Evolutionary conservation across 495 filamentous ascomycete species (phyloP).

Genomic region (Neurospora tetraspora): DNA sequence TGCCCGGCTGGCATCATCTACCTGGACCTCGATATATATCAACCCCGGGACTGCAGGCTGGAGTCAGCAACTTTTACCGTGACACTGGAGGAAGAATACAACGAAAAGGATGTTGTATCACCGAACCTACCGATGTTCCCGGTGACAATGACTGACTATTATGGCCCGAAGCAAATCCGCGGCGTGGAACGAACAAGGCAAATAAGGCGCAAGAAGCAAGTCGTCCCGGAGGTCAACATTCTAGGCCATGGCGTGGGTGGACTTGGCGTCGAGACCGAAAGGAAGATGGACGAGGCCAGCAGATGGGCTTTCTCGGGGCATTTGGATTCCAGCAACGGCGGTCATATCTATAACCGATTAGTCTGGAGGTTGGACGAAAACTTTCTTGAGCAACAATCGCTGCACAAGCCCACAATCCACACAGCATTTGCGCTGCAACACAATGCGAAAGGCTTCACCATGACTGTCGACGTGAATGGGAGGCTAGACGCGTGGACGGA

Average conservation of each 20-base stretch:
- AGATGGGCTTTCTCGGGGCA: slow-evolving; percentile 9
- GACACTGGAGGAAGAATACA: slow-evolving; percentile 16
- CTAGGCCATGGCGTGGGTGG: slow-evolving; percentile 10
- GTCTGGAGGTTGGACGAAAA: slow-evolving; percentile 26
- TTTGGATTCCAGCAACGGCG: not conserved
- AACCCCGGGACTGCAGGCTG: slow-evolving; percentile 21
- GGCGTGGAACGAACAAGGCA: slow-evolving; percentile 5
- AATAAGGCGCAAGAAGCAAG: not conserved
- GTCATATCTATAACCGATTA: slow-evolving; percentile 14
- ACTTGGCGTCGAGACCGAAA: slow-evolving; percentile 7
- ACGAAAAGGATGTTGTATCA: not conserved
- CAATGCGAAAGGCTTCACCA: slow-evolving; percentile 21
- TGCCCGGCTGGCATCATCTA: slow-evolving; percentile 24
- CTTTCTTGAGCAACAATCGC: slow-evolving; percentile 15
- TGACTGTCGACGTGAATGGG: slow-evolving; percentile 23
- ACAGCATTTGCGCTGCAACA: slow-evolving; percentile 27
- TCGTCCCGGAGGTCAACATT: slow-evolving; percentile 4
- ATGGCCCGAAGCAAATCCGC: slow-evolving; percentile 8
- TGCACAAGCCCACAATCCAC: slow-evolving; percentile 20
- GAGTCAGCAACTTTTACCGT: slow-evolving; percentile 20
- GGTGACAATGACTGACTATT: slow-evolving; percentile 10
- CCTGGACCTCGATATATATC: slow-evolving; percentile 21
- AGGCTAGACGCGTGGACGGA: slow-evolving; percentile 1
- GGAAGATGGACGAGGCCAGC: not conserved
- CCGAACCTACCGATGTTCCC: not conserved